phyloP scores from a whole-genome alignment of 1,284 basidiomycete species.

The Phylloboletellus chloephorus region DNA sequence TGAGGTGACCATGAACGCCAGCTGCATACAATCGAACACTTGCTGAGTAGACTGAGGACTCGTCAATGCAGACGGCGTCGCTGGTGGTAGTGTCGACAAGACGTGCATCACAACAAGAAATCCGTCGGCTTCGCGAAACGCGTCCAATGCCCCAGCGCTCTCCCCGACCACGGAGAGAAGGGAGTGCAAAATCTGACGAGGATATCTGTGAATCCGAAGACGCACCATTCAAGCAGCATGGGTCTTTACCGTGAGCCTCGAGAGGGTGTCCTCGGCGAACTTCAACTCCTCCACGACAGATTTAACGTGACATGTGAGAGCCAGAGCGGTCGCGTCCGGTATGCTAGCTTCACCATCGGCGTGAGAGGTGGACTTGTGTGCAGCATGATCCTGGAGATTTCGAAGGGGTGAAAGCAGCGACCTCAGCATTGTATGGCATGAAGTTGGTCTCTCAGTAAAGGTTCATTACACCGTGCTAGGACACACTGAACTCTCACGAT shows the following conservation, averaged over 20 bases:
- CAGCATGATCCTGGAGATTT: slow-evolving; percentile 18
- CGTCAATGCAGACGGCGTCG: slow-evolving; percentile 27
- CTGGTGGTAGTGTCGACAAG: slow-evolving; percentile 50
- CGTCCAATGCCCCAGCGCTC: slow-evolving; percentile 59
- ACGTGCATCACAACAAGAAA: slow-evolving; percentile 68
- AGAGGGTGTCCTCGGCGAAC: slow-evolving; percentile 10
- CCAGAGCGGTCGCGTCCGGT: background rate
- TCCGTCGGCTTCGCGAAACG: slow-evolving; percentile 75
- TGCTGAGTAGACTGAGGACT: slow-evolving; percentile 42
- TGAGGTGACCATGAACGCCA: slow-evolving; percentile 57
- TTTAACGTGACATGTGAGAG: slow-evolving; percentile 10
- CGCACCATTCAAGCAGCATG: background rate
- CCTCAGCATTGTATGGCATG: slow-evolving; percentile 20
- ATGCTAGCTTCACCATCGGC: slow-evolving; percentile 1
- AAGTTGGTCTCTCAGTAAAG: background rate
- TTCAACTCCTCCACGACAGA: slow-evolving; percentile 26
- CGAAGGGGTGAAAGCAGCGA: slow-evolving; percentile 29
- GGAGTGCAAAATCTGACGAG: slow-evolving; percentile 50
- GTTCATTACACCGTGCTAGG: slow-evolving; percentile 9
- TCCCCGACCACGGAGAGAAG: slow-evolving; percentile 57
- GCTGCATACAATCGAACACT: slow-evolving; percentile 48
- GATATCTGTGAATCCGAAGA: slow-evolving; percentile 4
- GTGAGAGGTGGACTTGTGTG: slow-evolving; percentile 4
- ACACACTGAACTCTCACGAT: too few species aligned
- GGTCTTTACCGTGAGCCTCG: slow-evolving; percentile 22